Percentiles rank a stretch among this genome's conserved stretches.
Evolutionary conservation across 225 moss, liverwort and hornwort species (phyloP).

Genomic region (Neckera pumila): DNA sequence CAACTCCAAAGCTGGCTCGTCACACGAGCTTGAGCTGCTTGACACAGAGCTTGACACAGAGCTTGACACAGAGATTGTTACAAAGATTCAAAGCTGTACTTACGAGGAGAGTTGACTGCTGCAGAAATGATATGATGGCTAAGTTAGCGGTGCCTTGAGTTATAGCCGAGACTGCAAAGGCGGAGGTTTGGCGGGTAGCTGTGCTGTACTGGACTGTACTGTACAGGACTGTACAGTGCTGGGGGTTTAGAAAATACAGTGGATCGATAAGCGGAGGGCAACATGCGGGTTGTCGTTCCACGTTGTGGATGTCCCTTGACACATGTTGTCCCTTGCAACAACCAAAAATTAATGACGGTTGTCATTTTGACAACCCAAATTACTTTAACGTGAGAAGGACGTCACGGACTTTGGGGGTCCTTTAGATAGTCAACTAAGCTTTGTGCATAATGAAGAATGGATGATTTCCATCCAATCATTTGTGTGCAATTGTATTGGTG

Average conservation of each 20-base stretch:
- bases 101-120: neutral
- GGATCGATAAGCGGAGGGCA: neutral
- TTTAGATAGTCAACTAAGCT: neutral
- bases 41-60: neutral
- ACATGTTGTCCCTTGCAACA: neutral
- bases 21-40: neutral
- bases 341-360: neutral
- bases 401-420: fast-evolving
- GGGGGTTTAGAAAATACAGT: neutral
- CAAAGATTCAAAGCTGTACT: neutral
- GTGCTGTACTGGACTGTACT: neutral
- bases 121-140: neutral
- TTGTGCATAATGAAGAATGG: neutral
- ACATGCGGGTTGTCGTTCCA: neutral
- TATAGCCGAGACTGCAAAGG: neutral
- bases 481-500: too few species aligned
- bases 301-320: neutral
- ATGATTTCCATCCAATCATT: too few species aligned
- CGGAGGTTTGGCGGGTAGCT: neutral
- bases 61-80: neutral
- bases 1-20: neutral
- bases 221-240: neutral
- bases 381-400: fast-evolving
- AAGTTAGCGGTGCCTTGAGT: neutral
- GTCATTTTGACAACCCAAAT: neutral